These are phyloP conservation scores for Macroventuria anomochaeta DNA, from an alignment of 2,329 filamentous ascomycete species.

Conservation along the genomic window DNA sequence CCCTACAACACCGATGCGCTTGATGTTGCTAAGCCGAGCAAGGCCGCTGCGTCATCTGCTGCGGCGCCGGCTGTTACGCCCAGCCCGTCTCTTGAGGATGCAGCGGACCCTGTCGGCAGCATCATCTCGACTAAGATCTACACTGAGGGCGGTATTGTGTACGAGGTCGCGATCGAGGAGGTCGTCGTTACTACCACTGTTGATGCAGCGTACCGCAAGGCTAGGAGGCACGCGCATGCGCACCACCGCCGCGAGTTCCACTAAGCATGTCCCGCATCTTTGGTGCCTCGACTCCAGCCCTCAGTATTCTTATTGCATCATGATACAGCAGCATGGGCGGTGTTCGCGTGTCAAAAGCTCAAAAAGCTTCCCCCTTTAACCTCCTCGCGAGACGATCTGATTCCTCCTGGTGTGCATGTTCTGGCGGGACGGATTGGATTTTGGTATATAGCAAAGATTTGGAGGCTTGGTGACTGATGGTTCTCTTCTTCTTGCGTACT, in stretches of 20 bases:
- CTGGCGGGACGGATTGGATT: not conserved
- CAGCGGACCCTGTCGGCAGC: slow-evolving; percentile 13
- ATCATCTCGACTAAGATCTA: slow-evolving; percentile 51
- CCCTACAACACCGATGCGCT: slow-evolving; percentile 16
- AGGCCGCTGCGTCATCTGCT: slow-evolving; percentile 3
- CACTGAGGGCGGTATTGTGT: slow-evolving; percentile 52
- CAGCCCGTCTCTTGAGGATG: slow-evolving; percentile 25
- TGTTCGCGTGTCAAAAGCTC: not conserved
- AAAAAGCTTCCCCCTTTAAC: not conserved
- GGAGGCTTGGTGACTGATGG: not conserved
- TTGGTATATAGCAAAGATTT: slow-evolving; percentile 9
- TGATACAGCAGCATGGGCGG: slow-evolving; percentile 5
- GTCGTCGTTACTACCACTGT: slow-evolving; percentile 52
- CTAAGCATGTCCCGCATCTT: not conserved
- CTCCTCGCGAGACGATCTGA: too few relatives aligned
- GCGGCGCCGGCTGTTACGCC: slow-evolving; percentile 35
- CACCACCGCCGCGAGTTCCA: slow-evolving; percentile 24
- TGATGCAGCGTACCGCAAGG: slow-evolving; percentile 31
- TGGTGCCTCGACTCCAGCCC: not conserved
- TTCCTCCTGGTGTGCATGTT: slow-evolving; percentile 10
- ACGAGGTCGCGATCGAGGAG: slow-evolving; percentile 55
- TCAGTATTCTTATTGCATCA: slow-evolving; percentile 10
- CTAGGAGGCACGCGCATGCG: slow-evolving; percentile 35
- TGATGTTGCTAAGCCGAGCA: slow-evolving; percentile 12
- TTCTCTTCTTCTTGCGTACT: not conserved